Base-by-base conservation (phyloP, 192 early-diverging fungal species). In the Coemansia sp. region DNA sequence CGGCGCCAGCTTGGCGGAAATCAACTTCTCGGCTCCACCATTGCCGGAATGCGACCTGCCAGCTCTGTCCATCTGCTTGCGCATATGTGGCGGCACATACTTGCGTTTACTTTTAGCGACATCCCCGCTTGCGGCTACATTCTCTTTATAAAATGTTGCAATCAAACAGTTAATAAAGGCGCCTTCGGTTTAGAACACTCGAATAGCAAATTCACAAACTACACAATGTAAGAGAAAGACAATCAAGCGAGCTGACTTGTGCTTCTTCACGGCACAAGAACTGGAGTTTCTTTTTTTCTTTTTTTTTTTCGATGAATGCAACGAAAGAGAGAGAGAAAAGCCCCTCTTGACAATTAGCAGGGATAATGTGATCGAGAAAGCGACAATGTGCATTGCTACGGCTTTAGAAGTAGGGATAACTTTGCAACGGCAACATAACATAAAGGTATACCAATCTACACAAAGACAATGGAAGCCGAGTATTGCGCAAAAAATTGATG, bases 51-150 rank as follows among this genome's bases (percentile, higher is more conserved):
- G 22, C 22, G 43, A 3, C 22, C 1, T 46, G 1, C 18, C n/a
- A 0, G 43, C 19, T 34, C 48, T 53, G 14, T 32, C 8, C 4
- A 40, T 46, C 22, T 57, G 36, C 50, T 58, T 50, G 29, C 29
- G 55, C 41, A 34, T 50, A 34, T 59, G 57, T 11, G 68, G 44
- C 19, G 62, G 68, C 33, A 60, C 43, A 37, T 60, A 65, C 35
- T 65, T 66, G 8, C 24, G 8, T 12, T 53, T 53, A 17, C 8
- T 17, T 18, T 12, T 19, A 18, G 27, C 52, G 17, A n/a, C 33
- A 35, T 35, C 52, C 35, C 27, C 18, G 18, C 29, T 26, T 29
- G 52, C 18, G 27, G 18, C 17, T 18, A 53, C 11, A 53, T 19
- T 2, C 2, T 19, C 8, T 8, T 3, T 8, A 35, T 3, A 7